A percentile compares a stretch with the other conserved stretches of the same genome.
Conservation (phyloP, 176 grass and related monocot genomes). For the Oryza meyeriana region DNA sequence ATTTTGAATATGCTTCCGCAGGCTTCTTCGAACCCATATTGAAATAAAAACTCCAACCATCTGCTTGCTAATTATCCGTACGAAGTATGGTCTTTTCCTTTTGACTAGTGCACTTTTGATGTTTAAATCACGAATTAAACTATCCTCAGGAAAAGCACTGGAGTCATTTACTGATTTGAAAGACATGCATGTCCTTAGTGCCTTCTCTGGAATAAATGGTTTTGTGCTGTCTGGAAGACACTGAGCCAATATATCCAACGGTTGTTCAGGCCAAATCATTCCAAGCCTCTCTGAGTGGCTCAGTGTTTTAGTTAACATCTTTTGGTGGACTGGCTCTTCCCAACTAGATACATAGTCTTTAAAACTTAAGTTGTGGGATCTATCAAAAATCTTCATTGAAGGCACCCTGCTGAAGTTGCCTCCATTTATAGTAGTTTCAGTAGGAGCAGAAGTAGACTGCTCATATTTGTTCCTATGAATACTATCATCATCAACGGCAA, state of each 20-base stretch:
- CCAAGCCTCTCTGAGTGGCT: slow-evolving; percentile 87
- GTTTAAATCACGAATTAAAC: slow-evolving; percentile 47
- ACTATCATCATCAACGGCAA: slow-evolving; percentile 31
- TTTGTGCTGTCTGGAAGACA: slow-evolving; percentile 31
- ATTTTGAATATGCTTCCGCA: slow-evolving; percentile 90
- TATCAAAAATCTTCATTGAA: slow-evolving; percentile 54
- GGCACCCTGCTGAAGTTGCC: slow-evolving; percentile 24
- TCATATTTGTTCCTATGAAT: slow-evolving; percentile 17
- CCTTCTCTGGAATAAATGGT: slow-evolving; percentile 38
- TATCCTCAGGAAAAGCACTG: slow-evolving; percentile 38
- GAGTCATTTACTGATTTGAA: slow-evolving; percentile 63
- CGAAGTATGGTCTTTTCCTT: slow-evolving; percentile 68
- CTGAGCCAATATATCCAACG: slow-evolving; percentile 63
- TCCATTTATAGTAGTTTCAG: slow-evolving; percentile 33
- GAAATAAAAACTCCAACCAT: slow-evolving; percentile 93
- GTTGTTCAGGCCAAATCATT: slow-evolving; percentile 90
- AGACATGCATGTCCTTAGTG: slow-evolving; percentile 47
- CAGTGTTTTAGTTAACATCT: slow-evolving; percentile 56
- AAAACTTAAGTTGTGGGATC: slow-evolving; percentile 56
- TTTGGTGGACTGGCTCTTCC: slow-evolving; percentile 48
- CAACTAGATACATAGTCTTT: slow-evolving; percentile 36
- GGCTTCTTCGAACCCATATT: slow-evolving; percentile 85
- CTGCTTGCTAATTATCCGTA: slow-evolving; percentile 98
- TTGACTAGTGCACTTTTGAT: slow-evolving; percentile 34
- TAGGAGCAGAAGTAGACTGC: not conserved